Evolutionary conservation across 2,329 filamentous ascomycete species (phyloP).

Genomic region (Phaeophleospora eucalypticola): DNA sequence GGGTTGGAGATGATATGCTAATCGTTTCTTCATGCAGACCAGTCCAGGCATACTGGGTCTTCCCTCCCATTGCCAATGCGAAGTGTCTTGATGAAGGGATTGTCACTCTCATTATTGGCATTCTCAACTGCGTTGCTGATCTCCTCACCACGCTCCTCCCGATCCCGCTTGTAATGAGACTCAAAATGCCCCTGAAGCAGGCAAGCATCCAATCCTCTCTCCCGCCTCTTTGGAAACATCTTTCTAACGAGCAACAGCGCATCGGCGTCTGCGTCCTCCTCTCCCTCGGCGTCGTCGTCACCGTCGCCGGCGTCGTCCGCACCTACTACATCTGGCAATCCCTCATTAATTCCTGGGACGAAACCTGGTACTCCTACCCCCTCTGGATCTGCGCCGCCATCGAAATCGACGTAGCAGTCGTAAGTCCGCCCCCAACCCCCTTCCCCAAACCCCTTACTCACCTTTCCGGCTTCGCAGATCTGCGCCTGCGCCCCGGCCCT

Average conservation of each 20-base stretch:
- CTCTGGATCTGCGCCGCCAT: conserved; percentile 46
- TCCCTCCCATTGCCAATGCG: conserved; percentile 28
- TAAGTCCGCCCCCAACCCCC: conserved; percentile 16
- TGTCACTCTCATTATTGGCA: conserved; percentile 37
- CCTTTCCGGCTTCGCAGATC: conserved; percentile 23
- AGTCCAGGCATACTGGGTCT: conserved; percentile 41
- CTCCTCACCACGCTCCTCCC: conserved; percentile 41
- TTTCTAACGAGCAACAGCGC: conserved; percentile 29
- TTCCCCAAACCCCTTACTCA: not conserved
- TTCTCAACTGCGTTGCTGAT: conserved; percentile 44
- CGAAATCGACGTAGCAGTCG: conserved; percentile 46
- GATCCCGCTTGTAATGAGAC: conserved; percentile 41
- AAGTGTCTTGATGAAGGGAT: conserved; percentile 42
- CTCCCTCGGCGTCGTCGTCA: conserved; percentile 41
- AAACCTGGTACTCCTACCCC: conserved; percentile 44
- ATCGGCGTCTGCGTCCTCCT: conserved; percentile 39
- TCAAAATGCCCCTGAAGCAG: conserved; percentile 38
- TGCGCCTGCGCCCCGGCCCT: conserved; percentile 38
- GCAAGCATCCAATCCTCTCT: not conserved
- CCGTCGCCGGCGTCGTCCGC: conserved; percentile 39
- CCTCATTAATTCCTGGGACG: conserved; percentile 40
- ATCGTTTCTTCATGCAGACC: conserved; percentile 29
- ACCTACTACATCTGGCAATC: conserved; percentile 44
- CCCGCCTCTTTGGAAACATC: too few species aligned
- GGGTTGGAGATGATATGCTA: not conserved